Percentiles rank a stretch among this genome's conserved stretches.
Evolutionary conservation across 1,139 yeast genomes (phyloP).

Genomic region (Blastobotrys ciferrii): DNA sequence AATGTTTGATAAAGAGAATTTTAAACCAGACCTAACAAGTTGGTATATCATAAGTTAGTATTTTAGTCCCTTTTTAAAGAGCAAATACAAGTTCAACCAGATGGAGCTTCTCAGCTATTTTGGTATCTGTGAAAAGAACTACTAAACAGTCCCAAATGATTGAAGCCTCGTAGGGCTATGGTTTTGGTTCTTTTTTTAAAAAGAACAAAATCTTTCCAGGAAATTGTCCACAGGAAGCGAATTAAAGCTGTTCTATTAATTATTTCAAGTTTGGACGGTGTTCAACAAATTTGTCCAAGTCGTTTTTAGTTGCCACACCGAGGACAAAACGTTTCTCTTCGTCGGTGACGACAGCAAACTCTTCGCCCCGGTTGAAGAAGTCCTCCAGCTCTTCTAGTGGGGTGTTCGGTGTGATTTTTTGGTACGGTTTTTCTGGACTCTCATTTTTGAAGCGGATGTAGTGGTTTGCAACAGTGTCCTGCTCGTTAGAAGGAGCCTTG

Average conservation of each 20-base stretch:
- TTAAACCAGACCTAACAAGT: no score
- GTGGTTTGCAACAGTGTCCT: conserved; percentile 39
- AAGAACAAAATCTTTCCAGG: no score
- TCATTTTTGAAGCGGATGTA: conserved; percentile 31
- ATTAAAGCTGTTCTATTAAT: neutral
- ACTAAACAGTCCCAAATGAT: no score
- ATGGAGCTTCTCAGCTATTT: no score
- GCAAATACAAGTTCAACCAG: no score
- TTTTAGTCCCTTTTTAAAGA: no score
- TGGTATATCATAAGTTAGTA: no score
- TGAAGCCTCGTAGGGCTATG: no score
- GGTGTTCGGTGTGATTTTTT: conserved; percentile 54
- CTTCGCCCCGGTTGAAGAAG: conserved; percentile 52
- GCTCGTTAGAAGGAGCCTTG: conserved; percentile 39
- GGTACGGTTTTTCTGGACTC: conserved; percentile 26
- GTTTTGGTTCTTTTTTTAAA: no score
- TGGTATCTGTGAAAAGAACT: no score
- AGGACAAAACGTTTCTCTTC: conserved; percentile 54
- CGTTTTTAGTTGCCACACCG: conserved; percentile 67
- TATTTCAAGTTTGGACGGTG: conserved; percentile 43
- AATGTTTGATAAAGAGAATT: no score
- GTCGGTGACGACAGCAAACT: conserved; percentile 60
- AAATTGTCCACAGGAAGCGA: no score
- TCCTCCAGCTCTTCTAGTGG: conserved; percentile 55
- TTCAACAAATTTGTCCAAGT: conserved; percentile 51